Conservation (phyloP, 2,329 filamentous ascomycete genomes). For the Claviceps arundinis region DNA sequence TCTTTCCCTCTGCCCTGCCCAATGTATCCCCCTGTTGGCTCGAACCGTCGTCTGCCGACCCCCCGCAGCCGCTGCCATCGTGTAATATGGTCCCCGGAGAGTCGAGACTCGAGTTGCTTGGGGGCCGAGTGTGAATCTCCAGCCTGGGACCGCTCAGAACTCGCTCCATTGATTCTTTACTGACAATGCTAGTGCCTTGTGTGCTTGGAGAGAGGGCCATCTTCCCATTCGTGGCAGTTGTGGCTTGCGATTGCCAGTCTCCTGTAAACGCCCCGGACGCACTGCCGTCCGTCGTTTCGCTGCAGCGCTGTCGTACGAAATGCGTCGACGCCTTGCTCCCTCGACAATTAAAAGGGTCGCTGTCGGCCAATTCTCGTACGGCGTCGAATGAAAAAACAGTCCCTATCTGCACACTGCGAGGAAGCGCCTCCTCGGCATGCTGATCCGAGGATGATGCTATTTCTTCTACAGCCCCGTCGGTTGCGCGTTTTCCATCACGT, state of each 20-base stretch:
- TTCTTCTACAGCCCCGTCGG: conserved; percentile 11
- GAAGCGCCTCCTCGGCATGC: neutral
- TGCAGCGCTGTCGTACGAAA: conserved; percentile 39
- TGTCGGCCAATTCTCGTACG: conserved; percentile 33
- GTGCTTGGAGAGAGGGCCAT: conserved; percentile 53
- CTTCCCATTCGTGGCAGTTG: conserved; percentile 49
- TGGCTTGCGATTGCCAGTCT: conserved; percentile 50
- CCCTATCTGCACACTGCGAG: conserved; percentile 23
- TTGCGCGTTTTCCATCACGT: conserved; percentile 8
- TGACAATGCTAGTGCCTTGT: conserved; percentile 51
- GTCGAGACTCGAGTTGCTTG: conserved; percentile 17
- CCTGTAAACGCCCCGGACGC: conserved; percentile 38
- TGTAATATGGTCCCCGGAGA: conserved; percentile 13
- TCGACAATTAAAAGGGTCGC: conserved; percentile 33
- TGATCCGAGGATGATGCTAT: conserved; percentile 9
- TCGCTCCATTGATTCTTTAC: conserved; percentile 42
- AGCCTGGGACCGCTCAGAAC: conserved; percentile 28
- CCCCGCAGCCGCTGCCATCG: conserved; percentile 8
- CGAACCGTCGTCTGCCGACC: conserved; percentile 16
- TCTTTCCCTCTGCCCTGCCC: conserved; percentile 33
- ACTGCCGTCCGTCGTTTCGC: conserved; percentile 49
- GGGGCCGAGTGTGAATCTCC: conserved; percentile 26
- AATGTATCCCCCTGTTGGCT: conserved; percentile 27
- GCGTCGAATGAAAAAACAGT: conserved; percentile 30
- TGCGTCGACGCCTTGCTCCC: conserved; percentile 25